phyloP scores from a whole-genome alignment of 2,329 filamentous ascomycete genomes.

The Fusarium pilosicola region DNA sequence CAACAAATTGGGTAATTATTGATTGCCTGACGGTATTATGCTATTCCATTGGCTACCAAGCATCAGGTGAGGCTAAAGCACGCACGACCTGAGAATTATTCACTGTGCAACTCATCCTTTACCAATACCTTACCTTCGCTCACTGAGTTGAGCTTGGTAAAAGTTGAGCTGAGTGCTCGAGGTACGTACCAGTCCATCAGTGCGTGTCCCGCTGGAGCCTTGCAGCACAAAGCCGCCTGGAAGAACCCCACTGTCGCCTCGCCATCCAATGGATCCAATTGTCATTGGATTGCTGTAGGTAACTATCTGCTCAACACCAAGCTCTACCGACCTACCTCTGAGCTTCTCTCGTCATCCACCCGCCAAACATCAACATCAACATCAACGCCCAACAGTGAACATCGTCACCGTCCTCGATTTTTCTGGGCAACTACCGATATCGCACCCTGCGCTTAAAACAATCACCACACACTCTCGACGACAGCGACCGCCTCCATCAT shows the following conservation, averaged over 20 bases:
- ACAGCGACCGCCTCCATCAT: slow-evolving; percentile 60
- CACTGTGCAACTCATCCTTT: not conserved
- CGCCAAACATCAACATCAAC: slow-evolving; percentile 21
- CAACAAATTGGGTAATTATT: not conserved
- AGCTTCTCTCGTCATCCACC: slow-evolving; percentile 43
- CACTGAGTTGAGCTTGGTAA: not conserved
- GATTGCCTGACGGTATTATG: not conserved
- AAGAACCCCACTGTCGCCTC: slow-evolving; percentile 32
- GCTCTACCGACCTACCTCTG: slow-evolving; percentile 32
- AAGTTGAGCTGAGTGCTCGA: not conserved
- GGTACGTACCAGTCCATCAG: slow-evolving; percentile 17
- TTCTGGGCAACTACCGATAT: not conserved
- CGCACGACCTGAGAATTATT: not conserved
- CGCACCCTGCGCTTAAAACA: slow-evolving; percentile 1
- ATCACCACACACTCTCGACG: slow-evolving; percentile 43
- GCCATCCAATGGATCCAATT: slow-evolving; percentile 36
- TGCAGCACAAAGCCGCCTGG: slow-evolving; percentile 34
- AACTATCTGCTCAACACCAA: slow-evolving; percentile 32
- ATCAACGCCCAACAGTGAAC: slow-evolving; percentile 5
- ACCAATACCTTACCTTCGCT: not conserved
- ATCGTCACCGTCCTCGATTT: not conserved
- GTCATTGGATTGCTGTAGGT: slow-evolving; percentile 9
- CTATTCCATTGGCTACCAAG: not conserved
- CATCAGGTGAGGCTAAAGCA: not conserved
- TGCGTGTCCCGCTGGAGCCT: slow-evolving; percentile 49